Conservation (phyloP, 345 rosid genomes). For the Eucalyptus victrix region DNA sequence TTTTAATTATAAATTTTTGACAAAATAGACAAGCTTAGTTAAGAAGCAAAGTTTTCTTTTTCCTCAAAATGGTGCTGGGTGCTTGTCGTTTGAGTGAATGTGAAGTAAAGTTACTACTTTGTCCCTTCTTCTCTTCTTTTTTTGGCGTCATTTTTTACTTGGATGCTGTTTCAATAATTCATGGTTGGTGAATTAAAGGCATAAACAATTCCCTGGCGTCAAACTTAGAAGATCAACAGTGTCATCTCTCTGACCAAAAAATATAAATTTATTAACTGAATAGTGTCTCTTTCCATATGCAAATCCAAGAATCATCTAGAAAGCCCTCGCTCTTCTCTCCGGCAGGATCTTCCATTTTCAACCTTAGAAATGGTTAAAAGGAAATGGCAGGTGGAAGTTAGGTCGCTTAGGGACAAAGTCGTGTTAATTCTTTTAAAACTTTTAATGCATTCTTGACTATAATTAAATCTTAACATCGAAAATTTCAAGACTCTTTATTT, state of each 20-base stretch:
- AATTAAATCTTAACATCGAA: not conserved
- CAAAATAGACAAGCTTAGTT: not conserved
- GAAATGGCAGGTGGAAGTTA: not conserved
- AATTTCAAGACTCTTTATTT: not conserved
- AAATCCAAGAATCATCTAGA: not conserved
- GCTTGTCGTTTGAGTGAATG: not conserved
- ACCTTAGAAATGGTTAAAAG: not conserved
- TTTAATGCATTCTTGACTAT: not conserved
- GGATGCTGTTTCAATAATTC: not conserved
- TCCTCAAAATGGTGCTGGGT: not conserved
- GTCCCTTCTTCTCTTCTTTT: not conserved
- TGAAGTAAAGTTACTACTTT: not conserved
- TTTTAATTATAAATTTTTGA: accelerated
- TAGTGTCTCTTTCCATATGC: not conserved
- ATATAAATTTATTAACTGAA: not conserved
- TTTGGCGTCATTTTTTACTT: not conserved
- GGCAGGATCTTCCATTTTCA: not conserved
- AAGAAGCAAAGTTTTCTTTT: not conserved
- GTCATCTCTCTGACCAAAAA: not conserved
- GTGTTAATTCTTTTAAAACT: not conserved
- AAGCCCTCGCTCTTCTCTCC: not conserved
- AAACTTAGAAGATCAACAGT: not conserved
- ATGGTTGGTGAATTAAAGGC: not conserved
- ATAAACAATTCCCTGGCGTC: not conserved
- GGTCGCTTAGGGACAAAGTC: not conserved